Base-by-base conservation (phyloP, 768 basidiomycete genomes). In the Brasilioporus rufonigricans region DNA sequence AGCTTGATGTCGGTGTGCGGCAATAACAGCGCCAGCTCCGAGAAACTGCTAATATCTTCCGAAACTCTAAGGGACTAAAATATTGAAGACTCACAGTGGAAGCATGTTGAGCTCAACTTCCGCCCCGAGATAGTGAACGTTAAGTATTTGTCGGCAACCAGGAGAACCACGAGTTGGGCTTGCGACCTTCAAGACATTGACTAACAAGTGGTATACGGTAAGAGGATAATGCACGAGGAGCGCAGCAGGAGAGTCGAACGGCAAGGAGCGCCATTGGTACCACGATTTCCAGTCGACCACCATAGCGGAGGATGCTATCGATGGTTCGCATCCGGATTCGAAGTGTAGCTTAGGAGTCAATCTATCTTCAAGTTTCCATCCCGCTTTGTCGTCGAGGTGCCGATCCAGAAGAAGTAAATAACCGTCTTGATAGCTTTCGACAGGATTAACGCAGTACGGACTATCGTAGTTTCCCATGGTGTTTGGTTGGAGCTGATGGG, bases 191-290 rank as follows among this genome's bases (percentile, higher is more conserved):
- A 79, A 61, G 44, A 73, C 61, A 44, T 73, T 60, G 48, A 69
- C 69, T 35, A 75, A 58, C 24, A 79, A 57, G 21, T 72, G 66
- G 54, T 76, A 79, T 23, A 76, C 64, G 16, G 71, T 68, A 56
- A 80, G 61, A 10, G 78, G 76, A 57, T 71, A 78, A 48, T 77
- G 73, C 60, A 80, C 66, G n/a, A 77, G 65, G 35, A 80, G 66
- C 24, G 71, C 75, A 0, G 75, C 77, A 9, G 77, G 75, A 21
- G 77, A 77, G 24, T 65, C 63, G 36, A 77, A 62, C 33, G 78
- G 72, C 21, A 80, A 61, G 44, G 71, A 68, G 35, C 79, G 73
- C 79, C 78, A 79, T 44, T 69, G 56, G 60, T 79, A 75, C 66
- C 77, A 80, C 24, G 74, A 72, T 31, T 65, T 67, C 79, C 79